Conservation (phyloP, 495 filamentous ascomycete species). For the Cercophora scortea region DNA sequence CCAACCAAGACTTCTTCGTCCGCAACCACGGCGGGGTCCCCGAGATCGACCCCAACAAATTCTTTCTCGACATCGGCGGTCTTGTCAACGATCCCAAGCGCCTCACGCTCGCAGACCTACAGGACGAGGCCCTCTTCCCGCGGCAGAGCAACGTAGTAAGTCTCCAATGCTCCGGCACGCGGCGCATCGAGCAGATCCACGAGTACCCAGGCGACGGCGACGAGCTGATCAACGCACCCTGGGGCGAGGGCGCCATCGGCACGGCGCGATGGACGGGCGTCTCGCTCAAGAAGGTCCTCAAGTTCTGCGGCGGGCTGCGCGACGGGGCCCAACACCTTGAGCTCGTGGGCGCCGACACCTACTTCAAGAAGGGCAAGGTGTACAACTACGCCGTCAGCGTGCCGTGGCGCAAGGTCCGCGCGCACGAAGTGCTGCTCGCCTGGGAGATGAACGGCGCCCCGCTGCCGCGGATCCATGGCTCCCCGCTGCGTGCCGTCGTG, state of each 20-base stretch:
- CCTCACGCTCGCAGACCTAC: conserved; percentile 48
- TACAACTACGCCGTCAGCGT: conserved; percentile 58
- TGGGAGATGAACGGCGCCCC: conserved; percentile 67
- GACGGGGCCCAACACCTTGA: conserved; percentile 52
- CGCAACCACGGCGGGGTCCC: conserved; percentile 62
- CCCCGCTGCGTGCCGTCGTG: conserved; percentile 53
- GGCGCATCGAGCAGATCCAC: conserved; percentile 58
- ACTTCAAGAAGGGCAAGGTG: conserved; percentile 55
- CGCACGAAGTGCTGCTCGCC: conserved; percentile 57
- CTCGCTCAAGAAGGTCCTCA: conserved; percentile 58
- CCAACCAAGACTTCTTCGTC: conserved; percentile 54
- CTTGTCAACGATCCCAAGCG: conserved; percentile 47
- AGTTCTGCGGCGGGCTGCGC: conserved; percentile 53
- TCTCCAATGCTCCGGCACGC: conserved; percentile 62
- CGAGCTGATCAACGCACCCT: conserved; percentile 61
- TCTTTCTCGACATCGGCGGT: conserved; percentile 44
- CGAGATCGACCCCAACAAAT: conserved; percentile 47
- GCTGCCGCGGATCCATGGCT: conserved; percentile 58
- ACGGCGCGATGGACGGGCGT: conserved; percentile 56
- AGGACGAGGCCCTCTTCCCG: conserved; percentile 49
- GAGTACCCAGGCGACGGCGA: conserved; percentile 59
- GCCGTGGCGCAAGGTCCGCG: conserved; percentile 57
- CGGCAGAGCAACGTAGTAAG: conserved; percentile 46
- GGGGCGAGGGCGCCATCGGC: conserved; percentile 60
- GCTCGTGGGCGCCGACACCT: conserved; percentile 58